These are phyloP conservation scores for Talaromyces sp. DNA, from an alignment of 2,329 filamentous ascomycete genomes.

Conservation along the genomic window DNA sequence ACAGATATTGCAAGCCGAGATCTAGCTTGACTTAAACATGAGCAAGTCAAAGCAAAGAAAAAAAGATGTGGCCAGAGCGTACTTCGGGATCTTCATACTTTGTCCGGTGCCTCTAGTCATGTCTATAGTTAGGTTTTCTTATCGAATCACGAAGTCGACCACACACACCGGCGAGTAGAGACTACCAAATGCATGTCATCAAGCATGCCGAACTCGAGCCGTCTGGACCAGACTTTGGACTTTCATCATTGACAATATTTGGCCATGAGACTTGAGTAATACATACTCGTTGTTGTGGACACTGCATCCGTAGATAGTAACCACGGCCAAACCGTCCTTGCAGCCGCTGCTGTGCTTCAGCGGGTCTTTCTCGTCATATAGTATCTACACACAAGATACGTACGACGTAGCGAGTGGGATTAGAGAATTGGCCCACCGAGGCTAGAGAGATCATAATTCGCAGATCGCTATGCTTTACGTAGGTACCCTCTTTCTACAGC, in stretches of 20 bases:
- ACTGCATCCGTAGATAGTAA: background rate
- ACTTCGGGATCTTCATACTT: background rate
- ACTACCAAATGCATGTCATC: conserved; percentile 1
- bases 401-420: background rate
- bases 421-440: background rate
- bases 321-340: conserved; percentile 5
- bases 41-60: conserved; percentile 1
- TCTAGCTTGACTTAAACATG: conserved; percentile 8
- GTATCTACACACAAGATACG: background rate
- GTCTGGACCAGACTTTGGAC: background rate
- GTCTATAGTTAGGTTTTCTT: background rate
- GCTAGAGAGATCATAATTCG: conserved; percentile 11
- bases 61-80: conserved; percentile 14
- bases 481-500: conserved; percentile 6
- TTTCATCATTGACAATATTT: background rate
- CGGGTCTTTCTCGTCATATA: background rate
- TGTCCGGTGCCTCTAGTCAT: background rate
- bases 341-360: conserved; percentile 11
- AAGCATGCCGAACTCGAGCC: background rate
- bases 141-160: conserved; percentile 8
- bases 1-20: background rate
- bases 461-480: conserved; percentile 4
- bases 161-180: background rate
- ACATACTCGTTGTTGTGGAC: background rate
- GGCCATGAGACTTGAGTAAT: background rate